These are phyloP conservation scores for Xylaria flabelliformis DNA, from an alignment of 495 filamentous ascomycete genomes.

Conservation along the genomic window DNA sequence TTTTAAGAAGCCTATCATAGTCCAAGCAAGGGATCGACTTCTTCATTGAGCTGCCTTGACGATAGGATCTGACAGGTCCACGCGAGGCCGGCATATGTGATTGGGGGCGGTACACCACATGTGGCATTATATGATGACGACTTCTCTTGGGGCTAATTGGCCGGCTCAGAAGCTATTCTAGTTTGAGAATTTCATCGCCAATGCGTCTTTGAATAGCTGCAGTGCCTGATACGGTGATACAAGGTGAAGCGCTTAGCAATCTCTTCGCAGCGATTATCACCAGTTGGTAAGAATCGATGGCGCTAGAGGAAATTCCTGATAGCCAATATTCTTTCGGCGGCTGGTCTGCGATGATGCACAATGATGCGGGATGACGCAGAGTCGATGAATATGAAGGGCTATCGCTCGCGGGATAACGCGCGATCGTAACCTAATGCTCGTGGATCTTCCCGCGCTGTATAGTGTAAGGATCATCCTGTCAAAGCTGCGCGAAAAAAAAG, in stretches of 20 bases:
- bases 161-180: neutral
- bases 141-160: neutral
- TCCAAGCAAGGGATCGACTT: neutral
- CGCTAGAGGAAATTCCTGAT: neutral
- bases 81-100: slow-evolving; percentile 14
- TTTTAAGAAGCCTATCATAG: slow-evolving; percentile 6
- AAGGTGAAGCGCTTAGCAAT: neutral
- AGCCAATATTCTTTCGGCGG: neutral
- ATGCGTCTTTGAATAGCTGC: neutral
- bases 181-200: neutral
- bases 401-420: neutral
- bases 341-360: neutral
- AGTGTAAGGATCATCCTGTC: neutral
- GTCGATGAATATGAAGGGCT: neutral
- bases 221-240: neutral
- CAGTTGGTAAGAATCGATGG: slow-evolving; percentile 2
- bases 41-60: neutral
- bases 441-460: slow-evolving; percentile 6
- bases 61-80: slow-evolving; percentile 4
- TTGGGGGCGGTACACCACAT: neutral
- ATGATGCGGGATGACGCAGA: neutral
- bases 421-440: slow-evolving; percentile 3
- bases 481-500: neutral
- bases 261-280: neutral
- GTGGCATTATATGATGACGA: neutral